Conservation (phyloP, 108 stramenopile species). For the Skeletonema marinoi region DNA sequence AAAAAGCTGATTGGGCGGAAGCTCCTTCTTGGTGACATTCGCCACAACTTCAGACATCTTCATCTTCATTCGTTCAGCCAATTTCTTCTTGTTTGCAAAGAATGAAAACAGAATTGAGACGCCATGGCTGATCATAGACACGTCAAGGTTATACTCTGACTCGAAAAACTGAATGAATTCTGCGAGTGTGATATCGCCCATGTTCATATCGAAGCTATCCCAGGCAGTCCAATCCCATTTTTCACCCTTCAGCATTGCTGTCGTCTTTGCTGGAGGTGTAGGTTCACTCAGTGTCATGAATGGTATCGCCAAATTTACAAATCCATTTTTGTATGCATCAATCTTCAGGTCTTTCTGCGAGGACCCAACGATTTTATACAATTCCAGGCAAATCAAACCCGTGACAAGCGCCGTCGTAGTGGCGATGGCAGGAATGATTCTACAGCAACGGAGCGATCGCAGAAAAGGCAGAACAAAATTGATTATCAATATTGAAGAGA, state of each 20-base stretch:
- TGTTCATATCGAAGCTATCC: constrained; percentile 93
- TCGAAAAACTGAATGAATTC: constrained; percentile 93
- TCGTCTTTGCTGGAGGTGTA: constrained; percentile 85
- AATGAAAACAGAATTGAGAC: constrained; percentile 96
- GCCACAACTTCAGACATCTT: constrained; percentile 88
- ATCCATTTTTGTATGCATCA: constrained; percentile 95
- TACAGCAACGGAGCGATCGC: constrained; percentile 5
- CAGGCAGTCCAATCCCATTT: constrained; percentile 97
- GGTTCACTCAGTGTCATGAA: constrained; percentile 98
- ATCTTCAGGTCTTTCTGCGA: constrained; percentile 86
- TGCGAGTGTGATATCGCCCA: constrained; percentile 87
- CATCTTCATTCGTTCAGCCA: constrained; percentile 94
- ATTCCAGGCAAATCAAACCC: constrained; percentile 94
- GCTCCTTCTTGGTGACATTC: constrained; percentile 89
- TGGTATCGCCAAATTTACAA: constrained; percentile 94
- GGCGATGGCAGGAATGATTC: constrained; percentile 99
- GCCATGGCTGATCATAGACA: constrained; percentile 96
- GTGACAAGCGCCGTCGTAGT: constrained; percentile 99
- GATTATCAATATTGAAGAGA: neutral
- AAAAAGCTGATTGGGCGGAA: constrained; percentile 89
- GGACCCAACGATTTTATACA: constrained; percentile 95
- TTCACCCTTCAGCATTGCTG: constrained; percentile 82
- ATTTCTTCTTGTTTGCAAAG: constrained; percentile 97
- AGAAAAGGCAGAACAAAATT: neutral
- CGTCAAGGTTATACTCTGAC: constrained; percentile 93